Percentiles rank a stretch among this genome's conserved stretches.
phyloP scores from a whole-genome alignment of 192 early-diverging fungal genomes.

The Podila minutissima region DNA sequence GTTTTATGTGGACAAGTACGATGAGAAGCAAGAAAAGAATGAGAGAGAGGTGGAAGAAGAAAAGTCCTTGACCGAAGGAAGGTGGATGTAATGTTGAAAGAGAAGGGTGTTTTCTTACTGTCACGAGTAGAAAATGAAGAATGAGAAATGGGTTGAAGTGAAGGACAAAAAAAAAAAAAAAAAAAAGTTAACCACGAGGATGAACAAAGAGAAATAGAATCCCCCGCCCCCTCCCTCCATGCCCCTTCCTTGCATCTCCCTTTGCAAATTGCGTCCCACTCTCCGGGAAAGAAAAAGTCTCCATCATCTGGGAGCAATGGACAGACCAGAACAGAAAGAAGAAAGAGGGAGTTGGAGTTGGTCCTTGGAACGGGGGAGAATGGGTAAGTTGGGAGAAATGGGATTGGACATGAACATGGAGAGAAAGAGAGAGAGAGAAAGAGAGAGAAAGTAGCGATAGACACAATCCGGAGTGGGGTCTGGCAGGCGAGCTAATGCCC shows the following conservation, averaged over 20 bases:
- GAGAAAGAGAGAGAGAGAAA: slow-evolving; percentile 1
- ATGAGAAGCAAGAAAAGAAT: slow-evolving; percentile 16
- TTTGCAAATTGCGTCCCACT: too few species aligned
- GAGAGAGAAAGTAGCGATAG: slow-evolving; percentile 5
- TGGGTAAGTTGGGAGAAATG: too few species aligned
- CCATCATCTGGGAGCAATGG: too few species aligned
- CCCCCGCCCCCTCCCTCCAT: too few species aligned
- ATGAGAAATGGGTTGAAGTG: not conserved
- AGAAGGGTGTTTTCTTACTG: not conserved
- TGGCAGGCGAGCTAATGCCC: not conserved
- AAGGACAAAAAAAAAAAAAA: not conserved
- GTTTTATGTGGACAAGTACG: slow-evolving; percentile 5
- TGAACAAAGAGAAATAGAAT: not conserved
- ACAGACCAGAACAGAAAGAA: too few species aligned
- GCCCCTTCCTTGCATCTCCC: too few species aligned
- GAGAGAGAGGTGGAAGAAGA: not conserved
- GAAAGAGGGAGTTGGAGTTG: too few species aligned
- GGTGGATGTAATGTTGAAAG: slow-evolving; percentile 2
- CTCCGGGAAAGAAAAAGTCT: too few species aligned
- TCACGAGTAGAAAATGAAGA: not conserved
- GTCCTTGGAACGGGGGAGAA: too few species aligned
- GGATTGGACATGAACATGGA: too few species aligned
- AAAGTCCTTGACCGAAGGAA: not conserved
- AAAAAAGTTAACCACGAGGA: not conserved
- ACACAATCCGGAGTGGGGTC: not conserved